Evolutionary conservation across 306 rosid genomes (phyloP).

Genomic region (Cajanus cajan): DNA sequence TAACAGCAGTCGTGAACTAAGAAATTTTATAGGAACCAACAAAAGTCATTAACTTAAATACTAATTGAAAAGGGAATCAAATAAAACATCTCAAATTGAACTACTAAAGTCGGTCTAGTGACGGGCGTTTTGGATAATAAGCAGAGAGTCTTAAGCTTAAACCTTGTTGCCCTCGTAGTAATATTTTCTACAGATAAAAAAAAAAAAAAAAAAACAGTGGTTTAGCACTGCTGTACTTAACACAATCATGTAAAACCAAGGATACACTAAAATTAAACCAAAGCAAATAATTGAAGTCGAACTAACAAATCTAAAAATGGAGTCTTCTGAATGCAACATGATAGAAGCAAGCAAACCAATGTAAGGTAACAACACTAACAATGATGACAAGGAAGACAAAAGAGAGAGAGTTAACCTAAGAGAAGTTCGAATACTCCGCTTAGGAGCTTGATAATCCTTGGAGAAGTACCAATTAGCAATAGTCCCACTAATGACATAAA

Average conservation of each 20-base stretch:
- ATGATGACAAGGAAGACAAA: too few species aligned
- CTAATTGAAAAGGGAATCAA: not conserved
- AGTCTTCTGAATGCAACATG: not conserved
- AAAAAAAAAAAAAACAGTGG: too few species aligned
- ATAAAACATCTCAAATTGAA: conserved; percentile 13
- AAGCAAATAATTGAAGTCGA: not conserved
- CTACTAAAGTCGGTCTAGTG: too few species aligned
- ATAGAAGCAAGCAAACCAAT: conserved; percentile 19
- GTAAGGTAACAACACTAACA: not conserved
- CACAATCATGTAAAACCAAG: not conserved
- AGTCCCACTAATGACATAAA: conserved; percentile 87
- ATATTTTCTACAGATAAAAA: too few species aligned
- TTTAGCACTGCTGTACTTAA: too few species aligned
- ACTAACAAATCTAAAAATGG: not conserved
- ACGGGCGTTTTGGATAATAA: too few species aligned
- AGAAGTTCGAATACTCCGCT: conserved; percentile 61
- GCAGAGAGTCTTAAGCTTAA: too few species aligned
- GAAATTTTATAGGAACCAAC: conserved; percentile 11
- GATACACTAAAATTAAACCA: not conserved
- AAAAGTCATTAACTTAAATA: not conserved
- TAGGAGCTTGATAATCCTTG: conserved; percentile 52
- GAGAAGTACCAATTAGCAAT: conserved; percentile 87
- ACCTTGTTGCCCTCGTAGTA: too few species aligned
- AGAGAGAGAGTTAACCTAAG: conserved; percentile 53
- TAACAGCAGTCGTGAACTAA: not conserved